Conservation (phyloP, 495 filamentous ascomycete species). For the Aspergillus diversus region DNA sequence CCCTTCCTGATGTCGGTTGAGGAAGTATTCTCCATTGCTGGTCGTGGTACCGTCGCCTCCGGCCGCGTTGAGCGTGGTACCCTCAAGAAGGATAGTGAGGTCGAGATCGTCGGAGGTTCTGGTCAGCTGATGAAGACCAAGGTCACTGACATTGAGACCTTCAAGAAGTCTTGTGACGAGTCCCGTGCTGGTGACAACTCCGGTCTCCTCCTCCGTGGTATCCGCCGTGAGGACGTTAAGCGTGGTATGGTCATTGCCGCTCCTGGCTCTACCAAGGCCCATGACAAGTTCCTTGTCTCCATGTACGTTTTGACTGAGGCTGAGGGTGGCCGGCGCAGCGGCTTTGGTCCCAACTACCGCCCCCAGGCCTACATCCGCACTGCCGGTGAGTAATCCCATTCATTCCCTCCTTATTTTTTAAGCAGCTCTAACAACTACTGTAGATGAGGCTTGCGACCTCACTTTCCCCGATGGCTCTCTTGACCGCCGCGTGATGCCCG, state of each 20-base stretch:
- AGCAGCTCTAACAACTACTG: slow-evolving; percentile 14
- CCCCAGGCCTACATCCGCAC: slow-evolving; percentile 96
- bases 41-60: slow-evolving; percentile 94
- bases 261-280: slow-evolving; percentile 76
- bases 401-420: not conserved
- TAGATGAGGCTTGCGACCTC: slow-evolving; percentile 79
- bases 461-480: slow-evolving; percentile 80
- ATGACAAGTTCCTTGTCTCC: slow-evolving; percentile 88
- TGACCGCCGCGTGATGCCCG: slow-evolving; percentile 86
- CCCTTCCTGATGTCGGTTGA: slow-evolving; percentile 99
- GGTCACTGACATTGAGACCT: slow-evolving; percentile 98
- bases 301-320: slow-evolving; percentile 98
- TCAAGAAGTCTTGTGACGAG: slow-evolving; percentile 97
- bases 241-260: slow-evolving; percentile 91
- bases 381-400: slow-evolving; percentile 58
- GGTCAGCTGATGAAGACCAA: slow-evolving; percentile 88
- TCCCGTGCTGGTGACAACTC: slow-evolving; percentile 96
- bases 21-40: slow-evolving; percentile 97
- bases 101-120: slow-evolving; percentile 86
- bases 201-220: slow-evolving; percentile 92
- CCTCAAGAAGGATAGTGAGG: slow-evolving; percentile 88
- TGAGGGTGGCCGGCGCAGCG: slow-evolving; percentile 94
- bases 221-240: slow-evolving; percentile 88
- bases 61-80: slow-evolving; percentile 96
- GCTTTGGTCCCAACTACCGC: slow-evolving; percentile 90